phyloP scores from a whole-genome alignment of 257 asterid species.

The Scutellaria baicalensis region DNA sequence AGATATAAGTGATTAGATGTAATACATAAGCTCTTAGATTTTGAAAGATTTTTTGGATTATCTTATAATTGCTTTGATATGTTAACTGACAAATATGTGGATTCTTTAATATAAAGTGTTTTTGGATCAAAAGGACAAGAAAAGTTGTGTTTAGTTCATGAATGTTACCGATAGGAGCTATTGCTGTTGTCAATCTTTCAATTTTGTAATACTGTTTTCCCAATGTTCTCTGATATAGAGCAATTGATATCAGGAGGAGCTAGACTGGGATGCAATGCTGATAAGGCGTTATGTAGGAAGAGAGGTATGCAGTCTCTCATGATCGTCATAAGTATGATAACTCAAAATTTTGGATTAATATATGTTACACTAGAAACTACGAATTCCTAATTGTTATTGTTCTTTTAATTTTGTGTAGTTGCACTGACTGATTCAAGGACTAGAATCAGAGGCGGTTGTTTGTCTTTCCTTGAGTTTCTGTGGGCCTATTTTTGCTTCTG shows the following conservation, averaged over 20 bases:
- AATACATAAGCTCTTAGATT: not conserved
- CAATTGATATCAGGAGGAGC: slow-evolving; percentile 58
- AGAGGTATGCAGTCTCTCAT: slow-evolving; percentile 49
- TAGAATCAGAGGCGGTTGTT: no score
- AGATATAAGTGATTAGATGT: not conserved
- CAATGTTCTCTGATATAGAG: slow-evolving; percentile 20
- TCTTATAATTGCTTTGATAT: not conserved
- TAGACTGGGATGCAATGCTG: slow-evolving; percentile 64
- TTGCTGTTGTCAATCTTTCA: not conserved
- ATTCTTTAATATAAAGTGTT: not conserved
- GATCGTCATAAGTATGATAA: not conserved
- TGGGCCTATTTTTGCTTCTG: no score
- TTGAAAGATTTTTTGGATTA: not conserved
- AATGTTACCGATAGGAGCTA: not conserved
- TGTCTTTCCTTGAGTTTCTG: no score
- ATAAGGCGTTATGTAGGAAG: slow-evolving; percentile 74
- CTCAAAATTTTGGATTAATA: not conserved
- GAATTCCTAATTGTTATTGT: not conserved
- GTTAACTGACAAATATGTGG: not conserved
- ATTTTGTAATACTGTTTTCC: not conserved
- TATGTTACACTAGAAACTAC: slow-evolving; percentile 6
- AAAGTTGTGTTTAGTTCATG: not conserved
- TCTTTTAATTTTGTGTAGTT: not conserved
- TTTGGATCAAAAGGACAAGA: not conserved
- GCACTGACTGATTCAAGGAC: no score